Evolutionary conservation across 768 basidiomycete species (phyloP).

Genomic region (Suillus clintonianus): DNA sequence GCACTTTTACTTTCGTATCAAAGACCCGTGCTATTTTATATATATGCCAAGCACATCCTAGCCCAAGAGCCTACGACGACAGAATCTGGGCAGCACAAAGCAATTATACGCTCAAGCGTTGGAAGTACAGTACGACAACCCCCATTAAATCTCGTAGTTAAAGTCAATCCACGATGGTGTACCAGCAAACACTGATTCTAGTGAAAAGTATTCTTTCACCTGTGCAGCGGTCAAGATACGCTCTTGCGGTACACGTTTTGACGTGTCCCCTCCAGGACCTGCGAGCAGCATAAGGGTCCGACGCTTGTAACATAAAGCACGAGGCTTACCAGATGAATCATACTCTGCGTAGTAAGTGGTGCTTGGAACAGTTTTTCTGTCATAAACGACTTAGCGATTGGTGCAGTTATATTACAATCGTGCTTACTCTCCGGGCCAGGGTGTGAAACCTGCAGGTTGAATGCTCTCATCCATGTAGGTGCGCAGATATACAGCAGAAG

Average conservation of each 20-base stretch:
- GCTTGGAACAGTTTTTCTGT: constrained; percentile 50
- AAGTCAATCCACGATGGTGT: constrained; percentile 58
- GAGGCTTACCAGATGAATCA: constrained; percentile 45
- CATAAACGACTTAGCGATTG: not conserved
- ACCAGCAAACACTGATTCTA: constrained; percentile 53
- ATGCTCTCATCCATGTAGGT: constrained; percentile 64
- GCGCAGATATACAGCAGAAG: constrained; percentile 52
- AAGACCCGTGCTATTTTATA: no score
- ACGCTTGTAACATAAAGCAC: not conserved
- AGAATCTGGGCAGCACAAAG: constrained; percentile 87
- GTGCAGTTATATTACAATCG: not conserved
- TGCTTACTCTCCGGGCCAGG: constrained; percentile 38
- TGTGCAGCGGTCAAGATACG: constrained; percentile 45
- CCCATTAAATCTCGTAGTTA: constrained; percentile 39
- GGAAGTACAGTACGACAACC: constrained; percentile 24
- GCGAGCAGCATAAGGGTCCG: not conserved
- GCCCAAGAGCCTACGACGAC: constrained; percentile 73
- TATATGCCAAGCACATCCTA: no score
- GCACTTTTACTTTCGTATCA: no score
- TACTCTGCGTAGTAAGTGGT: constrained; percentile 62
- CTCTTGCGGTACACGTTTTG: constrained; percentile 46
- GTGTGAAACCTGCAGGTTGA: constrained; percentile 49
- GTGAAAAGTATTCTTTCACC: constrained; percentile 41
- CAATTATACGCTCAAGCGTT: constrained; percentile 88
- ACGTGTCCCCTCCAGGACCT: constrained; percentile 55